phyloP scores from a whole-genome alignment of 2,329 filamentous ascomycete genomes.

The Kalaharituber pfeilii region DNA sequence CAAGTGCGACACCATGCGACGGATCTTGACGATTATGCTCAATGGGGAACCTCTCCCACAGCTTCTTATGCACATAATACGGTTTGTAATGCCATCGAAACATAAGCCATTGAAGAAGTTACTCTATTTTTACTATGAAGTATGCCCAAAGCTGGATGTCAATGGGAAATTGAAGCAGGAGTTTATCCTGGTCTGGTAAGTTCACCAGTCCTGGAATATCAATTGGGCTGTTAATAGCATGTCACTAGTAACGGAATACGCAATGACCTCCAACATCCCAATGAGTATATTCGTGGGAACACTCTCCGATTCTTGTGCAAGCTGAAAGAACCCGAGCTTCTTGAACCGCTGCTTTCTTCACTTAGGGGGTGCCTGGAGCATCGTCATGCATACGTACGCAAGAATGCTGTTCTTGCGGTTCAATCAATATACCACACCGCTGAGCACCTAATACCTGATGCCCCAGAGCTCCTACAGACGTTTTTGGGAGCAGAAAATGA shows the following conservation, averaged over 20 bases:
- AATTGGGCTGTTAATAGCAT: constrained; percentile 21
- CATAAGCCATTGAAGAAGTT: constrained; percentile 94
- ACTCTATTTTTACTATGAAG: constrained; percentile 98
- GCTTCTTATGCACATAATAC: constrained; percentile 97
- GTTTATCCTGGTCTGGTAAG: constrained; percentile 96
- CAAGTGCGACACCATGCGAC: constrained; percentile 92
- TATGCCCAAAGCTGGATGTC: constrained; percentile 87
- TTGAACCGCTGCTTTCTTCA: constrained; percentile 86
- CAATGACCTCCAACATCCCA: constrained; percentile 90
- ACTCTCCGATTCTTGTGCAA: constrained; percentile 97
- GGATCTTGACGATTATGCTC: constrained; percentile 89
- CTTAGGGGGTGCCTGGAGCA: constrained; percentile 86
- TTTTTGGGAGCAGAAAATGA: constrained; percentile 88
- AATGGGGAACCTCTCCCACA: constrained; percentile 93
- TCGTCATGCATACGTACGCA: constrained; percentile 91
- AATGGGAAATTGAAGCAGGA: constrained; percentile 95
- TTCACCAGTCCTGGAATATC: constrained; percentile 4
- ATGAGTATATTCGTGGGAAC: constrained; percentile 96
- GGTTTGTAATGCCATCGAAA: constrained; percentile 98
- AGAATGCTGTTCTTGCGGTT: constrained; percentile 92
- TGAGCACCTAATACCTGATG: constrained; percentile 82
- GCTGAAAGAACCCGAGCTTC: constrained; percentile 82
- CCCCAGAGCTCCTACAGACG: constrained; percentile 71
- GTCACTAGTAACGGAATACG: constrained; percentile 73
- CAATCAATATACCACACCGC: constrained; percentile 84